Conservation (phyloP, 2,329 filamentous ascomycete species). For the Sarocladiaceae sp. region DNA sequence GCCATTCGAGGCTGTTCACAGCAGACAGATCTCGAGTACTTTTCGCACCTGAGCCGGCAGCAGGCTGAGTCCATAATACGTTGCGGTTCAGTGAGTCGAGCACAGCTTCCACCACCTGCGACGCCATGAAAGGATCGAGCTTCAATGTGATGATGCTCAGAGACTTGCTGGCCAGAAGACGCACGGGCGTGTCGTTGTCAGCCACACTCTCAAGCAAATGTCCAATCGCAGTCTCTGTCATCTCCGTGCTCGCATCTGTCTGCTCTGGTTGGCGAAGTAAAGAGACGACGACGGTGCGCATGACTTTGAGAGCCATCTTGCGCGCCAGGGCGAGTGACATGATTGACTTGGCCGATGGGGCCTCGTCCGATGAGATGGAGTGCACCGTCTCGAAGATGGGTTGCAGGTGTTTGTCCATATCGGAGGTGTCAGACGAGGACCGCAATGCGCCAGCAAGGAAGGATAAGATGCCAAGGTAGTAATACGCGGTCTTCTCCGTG, state of each 20-base stretch:
- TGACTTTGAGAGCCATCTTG: conserved; percentile 79
- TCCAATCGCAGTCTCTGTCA: conserved; percentile 76
- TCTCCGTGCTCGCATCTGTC: conserved; percentile 38
- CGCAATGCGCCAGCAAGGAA: conserved; percentile 71
- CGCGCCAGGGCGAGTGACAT: conserved; percentile 70
- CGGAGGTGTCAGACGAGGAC: conserved; percentile 64
- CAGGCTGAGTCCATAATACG: conserved; percentile 44
- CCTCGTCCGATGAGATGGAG: conserved; percentile 46
- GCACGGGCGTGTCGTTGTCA: conserved; percentile 86
- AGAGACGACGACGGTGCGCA: conserved; percentile 66
- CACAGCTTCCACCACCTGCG: conserved; percentile 81
- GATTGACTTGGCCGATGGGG: conserved; percentile 44
- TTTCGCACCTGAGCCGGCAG: conserved; percentile 23
- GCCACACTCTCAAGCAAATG: conserved; percentile 70
- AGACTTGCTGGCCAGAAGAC: conserved; percentile 86
- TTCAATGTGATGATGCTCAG: conserved; percentile 81
- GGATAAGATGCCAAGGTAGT: conserved; percentile 70
- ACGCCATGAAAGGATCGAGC: conserved; percentile 71
- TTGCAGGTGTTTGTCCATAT: conserved; percentile 62
- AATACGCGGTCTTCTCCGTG: conserved; percentile 54
- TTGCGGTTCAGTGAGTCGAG: conserved; percentile 61
- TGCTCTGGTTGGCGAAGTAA: conserved; percentile 47
- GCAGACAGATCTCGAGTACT: conserved; percentile 57
- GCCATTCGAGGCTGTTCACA: conserved; percentile 82
- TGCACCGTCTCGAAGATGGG: conserved; percentile 61